Percentiles rank a stretch among this genome's conserved stretches.
Conservation (phyloP, 169 alveolate species). For the Fabrea salina region DNA sequence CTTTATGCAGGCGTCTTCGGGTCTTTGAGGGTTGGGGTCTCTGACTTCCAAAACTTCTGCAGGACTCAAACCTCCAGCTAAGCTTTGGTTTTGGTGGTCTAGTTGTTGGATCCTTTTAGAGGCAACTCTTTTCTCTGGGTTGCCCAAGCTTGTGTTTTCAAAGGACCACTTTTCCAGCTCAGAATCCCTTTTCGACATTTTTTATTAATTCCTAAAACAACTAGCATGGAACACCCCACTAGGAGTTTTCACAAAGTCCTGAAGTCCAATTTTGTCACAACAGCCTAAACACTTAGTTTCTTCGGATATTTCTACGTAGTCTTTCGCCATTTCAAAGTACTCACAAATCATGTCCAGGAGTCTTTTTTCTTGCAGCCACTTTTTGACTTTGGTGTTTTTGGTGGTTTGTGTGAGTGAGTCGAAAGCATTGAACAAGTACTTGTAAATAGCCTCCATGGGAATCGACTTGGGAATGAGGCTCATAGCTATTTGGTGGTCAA, state of each 20-base stretch:
- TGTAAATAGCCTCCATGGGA: not conserved
- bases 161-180: too few relatives aligned
- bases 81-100: too few relatives aligned
- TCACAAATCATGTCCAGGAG: not conserved
- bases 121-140: too few relatives aligned
- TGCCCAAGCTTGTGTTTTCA: too few relatives aligned
- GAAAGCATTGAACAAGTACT: constrained; percentile 16
- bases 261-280: not conserved
- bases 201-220: too few relatives aligned
- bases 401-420: not conserved
- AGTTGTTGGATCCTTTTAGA: too few relatives aligned
- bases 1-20: too few relatives aligned
- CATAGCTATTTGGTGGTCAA: constrained; percentile 8
- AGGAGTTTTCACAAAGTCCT: not conserved
- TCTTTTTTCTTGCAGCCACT: not conserved
- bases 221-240: constrained; percentile 1
- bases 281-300: constrained; percentile 1
- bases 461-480: not conserved
- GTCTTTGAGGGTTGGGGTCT: too few relatives aligned
- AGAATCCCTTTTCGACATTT: too few relatives aligned
- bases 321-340: not conserved
- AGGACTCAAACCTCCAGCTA: too few relatives aligned
- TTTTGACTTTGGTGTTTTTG: not conserved
- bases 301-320: constrained; percentile 23
- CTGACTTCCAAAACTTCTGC: too few relatives aligned